Base-by-base conservation (phyloP, 116 monocot genomes). In the Iris pallida region DNA sequence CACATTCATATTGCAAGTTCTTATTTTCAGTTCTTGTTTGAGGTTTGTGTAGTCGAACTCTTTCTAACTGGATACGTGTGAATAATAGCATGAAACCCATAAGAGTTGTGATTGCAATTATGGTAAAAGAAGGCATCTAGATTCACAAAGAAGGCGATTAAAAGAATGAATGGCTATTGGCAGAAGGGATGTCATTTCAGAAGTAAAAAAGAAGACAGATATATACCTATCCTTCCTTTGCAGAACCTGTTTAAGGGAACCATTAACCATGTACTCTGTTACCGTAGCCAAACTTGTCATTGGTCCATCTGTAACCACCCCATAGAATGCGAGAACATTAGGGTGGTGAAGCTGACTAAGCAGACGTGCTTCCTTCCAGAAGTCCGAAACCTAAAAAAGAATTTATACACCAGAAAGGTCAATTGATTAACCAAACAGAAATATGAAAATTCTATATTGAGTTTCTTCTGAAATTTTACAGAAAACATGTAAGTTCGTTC, bases 241-340 rank as follows among this genome's bases (percentile, higher is more conserved):
- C 20, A 79, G 71, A 61, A 79, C 73, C 53, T 73, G 72, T 41
- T 68, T 79, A 12, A 79, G 68, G 17, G 78, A 79, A 62, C 78
- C 78, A 68, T 68, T 79, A 1, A 68, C 68, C 78, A 79, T 73
- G 68, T 66, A 79, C 55, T 79, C 78, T 61, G 78, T 79, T 16
- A 79, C 78, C 4, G 72, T 63, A 55, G 78, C 78, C 66, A 79
- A 48, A 54, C 53, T 68, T 61, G 61, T 48, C 40, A 15, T 19
- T 19, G 55, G 77, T 56, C 71, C 78, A 55, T 79, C 78, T 54
- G 61, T 61, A 61, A 78, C 78, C 9, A 79, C 73, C 12, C 78
- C 73, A 62, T 79, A 79, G 30, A 79, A 72, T 53, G 78, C 67
- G 15, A 79, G 73, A 40, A 79, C 71, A 56, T 79, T 79, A 45